Evolutionary conservation across 2,329 filamentous ascomycete genomes (phyloP).

Genomic region (Alternaria sp.): DNA sequence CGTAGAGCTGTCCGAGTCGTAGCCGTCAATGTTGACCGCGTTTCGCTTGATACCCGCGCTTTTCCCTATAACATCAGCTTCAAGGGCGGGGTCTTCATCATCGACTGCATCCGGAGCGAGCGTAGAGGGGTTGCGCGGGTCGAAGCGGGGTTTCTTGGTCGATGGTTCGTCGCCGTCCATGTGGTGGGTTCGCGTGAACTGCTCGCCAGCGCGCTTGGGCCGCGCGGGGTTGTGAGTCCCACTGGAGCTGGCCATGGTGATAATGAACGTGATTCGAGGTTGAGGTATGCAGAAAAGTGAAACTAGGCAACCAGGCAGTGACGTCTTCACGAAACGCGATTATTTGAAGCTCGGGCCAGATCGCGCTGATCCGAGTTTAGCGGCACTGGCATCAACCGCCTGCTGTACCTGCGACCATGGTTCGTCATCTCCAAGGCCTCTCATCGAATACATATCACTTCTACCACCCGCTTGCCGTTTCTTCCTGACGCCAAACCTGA

Average conservation of each 20-base stretch:
- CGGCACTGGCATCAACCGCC: constrained; percentile 21
- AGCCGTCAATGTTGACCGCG: constrained; percentile 95
- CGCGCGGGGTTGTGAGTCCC: constrained; percentile 64
- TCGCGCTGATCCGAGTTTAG: constrained; percentile 10
- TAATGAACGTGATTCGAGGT: neutral
- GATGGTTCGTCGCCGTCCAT: constrained; percentile 62
- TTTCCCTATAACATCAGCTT: constrained; percentile 89
- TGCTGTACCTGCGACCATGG: constrained; percentile 30
- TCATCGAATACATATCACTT: constrained; percentile 8
- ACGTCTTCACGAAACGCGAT: constrained; percentile 20
- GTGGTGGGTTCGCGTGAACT: constrained; percentile 78
- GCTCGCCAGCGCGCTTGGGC: constrained; percentile 83
- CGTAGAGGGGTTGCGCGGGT: constrained; percentile 91
- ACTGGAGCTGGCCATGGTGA: constrained; percentile 40
- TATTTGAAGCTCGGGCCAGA: constrained; percentile 33
- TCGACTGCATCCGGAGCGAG: constrained; percentile 83
- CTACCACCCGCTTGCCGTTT: constrained; percentile 28
- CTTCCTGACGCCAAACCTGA: constrained; percentile 1
- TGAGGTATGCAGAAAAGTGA: neutral
- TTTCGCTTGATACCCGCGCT: constrained; percentile 82
- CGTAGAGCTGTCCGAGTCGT: constrained; percentile 91
- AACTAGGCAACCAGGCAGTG: constrained; percentile 12
- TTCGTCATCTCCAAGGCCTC: constrained; percentile 12
- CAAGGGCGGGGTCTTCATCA: constrained; percentile 78
- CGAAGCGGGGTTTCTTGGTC: constrained; percentile 86